Evolutionary conservation across 345 rosid genomes (phyloP).

Genomic region (Gossypium herbaceum): DNA sequence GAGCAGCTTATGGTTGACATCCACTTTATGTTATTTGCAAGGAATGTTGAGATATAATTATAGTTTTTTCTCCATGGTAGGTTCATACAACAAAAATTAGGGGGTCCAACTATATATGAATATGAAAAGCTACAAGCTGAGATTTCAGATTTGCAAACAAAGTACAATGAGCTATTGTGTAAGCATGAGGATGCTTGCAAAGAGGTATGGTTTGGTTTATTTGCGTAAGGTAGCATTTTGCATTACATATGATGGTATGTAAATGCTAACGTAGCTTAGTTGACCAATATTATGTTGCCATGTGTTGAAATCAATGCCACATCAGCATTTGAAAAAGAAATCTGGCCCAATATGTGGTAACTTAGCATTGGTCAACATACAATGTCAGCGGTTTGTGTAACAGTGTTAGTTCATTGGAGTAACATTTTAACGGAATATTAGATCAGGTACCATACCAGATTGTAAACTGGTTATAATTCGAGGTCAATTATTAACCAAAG

Average conservation of each 20-base stretch:
- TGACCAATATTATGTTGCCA: background rate
- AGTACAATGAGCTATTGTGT: conserved; percentile 64
- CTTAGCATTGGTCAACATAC: background rate
- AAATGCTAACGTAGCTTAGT: background rate
- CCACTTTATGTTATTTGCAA: background rate
- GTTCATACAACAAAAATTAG: conserved; percentile 80
- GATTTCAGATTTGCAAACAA: conserved; percentile 56
- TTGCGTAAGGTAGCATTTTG: background rate
- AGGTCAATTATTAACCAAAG: background rate
- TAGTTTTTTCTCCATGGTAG: conserved; percentile 29
- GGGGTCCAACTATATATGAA: conserved; percentile 68
- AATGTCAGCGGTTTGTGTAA: background rate
- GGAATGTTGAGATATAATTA: background rate
- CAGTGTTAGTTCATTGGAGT: background rate
- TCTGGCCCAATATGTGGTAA: background rate
- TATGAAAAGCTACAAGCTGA: conserved; percentile 85
- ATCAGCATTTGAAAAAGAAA: background rate
- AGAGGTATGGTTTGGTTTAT: conserved; percentile 41
- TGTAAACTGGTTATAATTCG: background rate
- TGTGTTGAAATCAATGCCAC: background rate
- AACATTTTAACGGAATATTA: background rate
- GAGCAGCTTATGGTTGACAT: background rate
- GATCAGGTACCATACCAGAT: background rate
- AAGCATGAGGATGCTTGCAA: conserved; percentile 63
- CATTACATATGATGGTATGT: background rate